Percentiles rank a stretch among this genome's conserved stretches.
Evolutionary conservation across 192 early-diverging fungal genomes (phyloP).

Genomic region (Haplosporangium gracile): DNA sequence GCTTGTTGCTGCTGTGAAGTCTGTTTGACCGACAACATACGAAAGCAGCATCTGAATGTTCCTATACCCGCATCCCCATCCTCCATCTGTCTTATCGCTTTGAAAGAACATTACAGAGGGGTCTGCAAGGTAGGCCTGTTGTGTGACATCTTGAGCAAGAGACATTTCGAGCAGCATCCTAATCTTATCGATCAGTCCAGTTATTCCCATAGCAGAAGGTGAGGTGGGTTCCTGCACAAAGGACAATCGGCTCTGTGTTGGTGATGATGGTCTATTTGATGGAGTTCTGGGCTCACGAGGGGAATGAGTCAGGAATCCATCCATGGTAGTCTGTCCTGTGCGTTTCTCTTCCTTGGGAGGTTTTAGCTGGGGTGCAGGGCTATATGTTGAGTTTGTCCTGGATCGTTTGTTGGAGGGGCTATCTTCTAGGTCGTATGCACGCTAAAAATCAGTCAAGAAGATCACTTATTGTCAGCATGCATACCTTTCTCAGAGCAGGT

Average conservation of each 20-base stretch:
- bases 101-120: conserved; percentile 23
- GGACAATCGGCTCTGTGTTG: neutral
- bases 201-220: neutral
- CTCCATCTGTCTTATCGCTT: conserved; percentile 59
- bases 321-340: conserved; percentile 47
- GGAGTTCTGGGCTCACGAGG: neutral
- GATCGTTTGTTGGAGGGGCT: neutral
- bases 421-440: neutral
- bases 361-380: neutral
- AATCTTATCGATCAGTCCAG: conserved; percentile 16
- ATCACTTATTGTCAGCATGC: neutral
- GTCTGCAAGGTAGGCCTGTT: conserved; percentile 41
- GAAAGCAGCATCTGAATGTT: conserved; percentile 78
- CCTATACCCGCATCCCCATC: conserved; percentile 82
- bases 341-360: neutral
- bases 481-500: no score
- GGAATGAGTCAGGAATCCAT: conserved; percentile 24
- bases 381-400: neutral
- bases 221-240: neutral
- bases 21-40: conserved; percentile 50
- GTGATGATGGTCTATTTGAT: neutral
- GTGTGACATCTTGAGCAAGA: conserved; percentile 23
- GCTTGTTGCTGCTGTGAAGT: neutral
- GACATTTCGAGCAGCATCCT: conserved; percentile 26
- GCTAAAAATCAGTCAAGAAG: neutral